phyloP scores from a whole-genome alignment of 441 rosid genomes.

The Brassica balearica region DNA sequence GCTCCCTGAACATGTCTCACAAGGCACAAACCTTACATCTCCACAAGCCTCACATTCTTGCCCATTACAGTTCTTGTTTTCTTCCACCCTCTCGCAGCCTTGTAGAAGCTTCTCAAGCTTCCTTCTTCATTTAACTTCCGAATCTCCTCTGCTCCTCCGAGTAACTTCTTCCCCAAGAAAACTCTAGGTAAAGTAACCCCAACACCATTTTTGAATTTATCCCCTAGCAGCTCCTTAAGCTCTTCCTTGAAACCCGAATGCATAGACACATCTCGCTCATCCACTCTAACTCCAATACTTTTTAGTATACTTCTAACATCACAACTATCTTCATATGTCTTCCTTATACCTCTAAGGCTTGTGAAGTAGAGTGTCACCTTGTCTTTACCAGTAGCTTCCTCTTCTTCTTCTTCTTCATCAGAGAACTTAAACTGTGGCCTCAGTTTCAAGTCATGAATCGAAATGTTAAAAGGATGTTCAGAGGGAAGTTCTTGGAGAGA shows the following conservation, averaged over 20 bases:
- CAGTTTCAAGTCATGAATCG: conserved; percentile 36
- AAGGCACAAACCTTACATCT: conserved; percentile 84
- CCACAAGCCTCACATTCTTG: conserved; percentile 81
- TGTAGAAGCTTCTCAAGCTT: conserved; percentile 66
- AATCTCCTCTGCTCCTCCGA: conserved; percentile 89
- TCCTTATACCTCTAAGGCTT: conserved; percentile 80
- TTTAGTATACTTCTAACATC: conserved; percentile 67
- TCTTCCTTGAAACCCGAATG: conserved; percentile 83
- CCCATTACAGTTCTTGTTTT: conserved; percentile 22
- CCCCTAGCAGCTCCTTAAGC: conserved; percentile 65
- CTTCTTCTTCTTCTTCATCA: not conserved
- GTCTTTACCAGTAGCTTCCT: conserved; percentile 42
- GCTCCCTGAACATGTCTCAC: conserved; percentile 92
- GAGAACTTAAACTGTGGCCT: not conserved
- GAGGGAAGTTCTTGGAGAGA: conserved; percentile 61
- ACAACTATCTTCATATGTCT: conserved; percentile 85
- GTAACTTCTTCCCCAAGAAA: conserved; percentile 70
- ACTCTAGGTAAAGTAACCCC: conserved; percentile 64
- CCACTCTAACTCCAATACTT: conserved; percentile 60
- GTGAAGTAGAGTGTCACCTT: conserved; percentile 73
- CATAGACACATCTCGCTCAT: conserved; percentile 89
- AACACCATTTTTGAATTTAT: conserved; percentile 47
- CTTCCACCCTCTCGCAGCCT: conserved; percentile 57
- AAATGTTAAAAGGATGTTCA: conserved; percentile 53
- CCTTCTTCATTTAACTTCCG: conserved; percentile 75